Evolutionary conservation across 345 rosid genomes (phyloP).

Genomic region (Hirschfeldia incana): DNA sequence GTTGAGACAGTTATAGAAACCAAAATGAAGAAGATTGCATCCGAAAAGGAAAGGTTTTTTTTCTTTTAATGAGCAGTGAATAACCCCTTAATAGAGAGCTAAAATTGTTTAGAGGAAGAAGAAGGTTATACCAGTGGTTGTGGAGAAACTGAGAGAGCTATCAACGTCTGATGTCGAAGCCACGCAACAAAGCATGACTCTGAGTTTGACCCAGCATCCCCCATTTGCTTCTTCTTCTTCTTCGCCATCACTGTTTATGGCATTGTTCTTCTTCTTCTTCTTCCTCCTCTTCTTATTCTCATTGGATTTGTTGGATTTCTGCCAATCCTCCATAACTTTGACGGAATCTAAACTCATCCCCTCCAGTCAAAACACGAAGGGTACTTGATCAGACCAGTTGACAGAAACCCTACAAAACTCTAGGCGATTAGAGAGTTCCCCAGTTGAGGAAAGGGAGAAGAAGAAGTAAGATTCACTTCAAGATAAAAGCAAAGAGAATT

Average conservation of each 20-base stretch:
- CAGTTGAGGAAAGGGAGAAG: background rate
- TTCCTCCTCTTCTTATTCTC: constrained; percentile 41
- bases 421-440: too few species aligned
- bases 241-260: constrained; percentile 29
- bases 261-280: constrained; percentile 43
- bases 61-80: background rate
- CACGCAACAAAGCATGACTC: constrained; percentile 63
- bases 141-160: constrained; percentile 56
- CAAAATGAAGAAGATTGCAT: background rate
- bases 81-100: too few species aligned
- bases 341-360: constrained; percentile 37
- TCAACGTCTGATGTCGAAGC: constrained; percentile 85
- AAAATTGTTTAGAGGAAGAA: background rate
- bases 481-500: constrained; percentile 13
- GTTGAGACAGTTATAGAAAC: constrained; percentile 6
- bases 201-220: constrained; percentile 69
- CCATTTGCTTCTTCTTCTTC: constrained; percentile 44
- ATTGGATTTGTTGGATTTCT: constrained; percentile 17
- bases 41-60: background rate
- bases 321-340: constrained; percentile 31
- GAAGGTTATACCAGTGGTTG: constrained; percentile 47
- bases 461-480: constrained; percentile 18
- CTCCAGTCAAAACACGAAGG: background rate
- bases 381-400: constrained; percentile 5
- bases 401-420: too few species aligned